Evolutionary conservation across 176 grass and related monocot species (phyloP), one percentile per base, ranked within the genome.

Genomic region (Raddia distichophylla): DNA sequence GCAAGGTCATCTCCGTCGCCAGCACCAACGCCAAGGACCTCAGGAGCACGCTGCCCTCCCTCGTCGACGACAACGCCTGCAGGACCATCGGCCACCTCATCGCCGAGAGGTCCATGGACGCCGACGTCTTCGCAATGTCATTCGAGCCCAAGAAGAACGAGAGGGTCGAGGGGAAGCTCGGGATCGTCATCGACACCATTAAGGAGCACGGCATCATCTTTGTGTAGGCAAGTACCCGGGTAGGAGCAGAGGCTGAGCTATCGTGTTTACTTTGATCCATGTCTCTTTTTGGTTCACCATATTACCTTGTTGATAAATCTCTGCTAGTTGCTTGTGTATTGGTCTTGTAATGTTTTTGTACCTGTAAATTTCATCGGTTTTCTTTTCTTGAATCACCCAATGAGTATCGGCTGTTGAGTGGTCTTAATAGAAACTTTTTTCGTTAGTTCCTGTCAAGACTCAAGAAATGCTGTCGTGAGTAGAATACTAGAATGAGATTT

Each of bases 121-220:
- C 94, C 58, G 94, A 97, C 59, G 87, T 94, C 54, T 94, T 94
- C 64, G 91, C 91, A 22, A 64, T 97, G 76, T 79, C 91, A 16
- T 97, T 84, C 62, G 91, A 97, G 67, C 89, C 91, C 22, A 97
- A 83, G 80, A 94, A 94, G 73, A 88, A 97, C 9, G 94, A 90
- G 77, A 86, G 82, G 68, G 83, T 97, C 35, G 94, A 97, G 45
- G 94, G 94, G 5, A 90, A 89, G 69, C 87, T 97, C 10, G 91
- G 87, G 37, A 94, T 97, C 66, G 50, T 97, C 19, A 89, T 97
- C 27, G 91, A 91, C 57, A 87, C 94, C 14, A 97, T 97, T 43
- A 94, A 90, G 77, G 91, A 97, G 66, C 87, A 89, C 43, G 91
- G 94, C 60, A 97, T 97, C 54, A 97, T 97, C 27, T 97, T 97